These are phyloP conservation scores for Crucihimalaya himalaica DNA, from an alignment of 345 rosid genomes.

Conservation along the genomic window DNA sequence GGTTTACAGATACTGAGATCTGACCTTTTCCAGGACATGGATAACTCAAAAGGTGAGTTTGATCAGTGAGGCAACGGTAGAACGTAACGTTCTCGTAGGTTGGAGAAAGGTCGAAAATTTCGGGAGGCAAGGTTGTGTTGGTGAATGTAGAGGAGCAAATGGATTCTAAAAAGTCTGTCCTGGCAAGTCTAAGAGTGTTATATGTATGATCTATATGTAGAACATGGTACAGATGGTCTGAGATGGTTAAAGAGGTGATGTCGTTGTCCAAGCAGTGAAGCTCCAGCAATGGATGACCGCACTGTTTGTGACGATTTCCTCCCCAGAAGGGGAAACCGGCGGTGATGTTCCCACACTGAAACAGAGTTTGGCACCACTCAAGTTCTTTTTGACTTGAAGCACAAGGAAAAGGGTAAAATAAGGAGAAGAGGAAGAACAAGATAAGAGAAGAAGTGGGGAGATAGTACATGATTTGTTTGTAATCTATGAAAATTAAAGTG, in stretches of 20 bases:
- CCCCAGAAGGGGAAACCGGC: background rate
- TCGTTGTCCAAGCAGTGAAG: conserved; percentile 28
- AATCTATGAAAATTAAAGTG: background rate
- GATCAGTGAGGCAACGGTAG: too few relatives aligned
- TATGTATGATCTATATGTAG: background rate
- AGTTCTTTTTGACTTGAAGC: background rate
- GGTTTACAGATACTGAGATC: background rate
- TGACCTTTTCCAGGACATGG: background rate
- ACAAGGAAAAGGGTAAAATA: background rate
- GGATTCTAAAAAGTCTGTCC: conserved; percentile 16
- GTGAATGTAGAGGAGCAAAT: conserved; percentile 4
- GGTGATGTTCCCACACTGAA: background rate
- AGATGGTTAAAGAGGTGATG: conserved; percentile 16
- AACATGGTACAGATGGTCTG: conserved; percentile 22
- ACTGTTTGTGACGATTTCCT: background rate
- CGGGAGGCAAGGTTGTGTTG: too few relatives aligned
- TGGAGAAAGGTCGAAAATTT: too few relatives aligned
- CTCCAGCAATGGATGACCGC: background rate
- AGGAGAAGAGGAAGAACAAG: conserved; percentile 2
- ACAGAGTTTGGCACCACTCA: background rate
- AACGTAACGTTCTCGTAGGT: too few relatives aligned
- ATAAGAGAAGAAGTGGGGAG: background rate
- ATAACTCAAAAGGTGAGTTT: background rate
- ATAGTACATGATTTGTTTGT: conserved; percentile 13
- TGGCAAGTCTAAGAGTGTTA: conserved; percentile 30